phyloP scores from a whole-genome alignment of 73 alveolate species.

The Urostyla sp. region DNA sequence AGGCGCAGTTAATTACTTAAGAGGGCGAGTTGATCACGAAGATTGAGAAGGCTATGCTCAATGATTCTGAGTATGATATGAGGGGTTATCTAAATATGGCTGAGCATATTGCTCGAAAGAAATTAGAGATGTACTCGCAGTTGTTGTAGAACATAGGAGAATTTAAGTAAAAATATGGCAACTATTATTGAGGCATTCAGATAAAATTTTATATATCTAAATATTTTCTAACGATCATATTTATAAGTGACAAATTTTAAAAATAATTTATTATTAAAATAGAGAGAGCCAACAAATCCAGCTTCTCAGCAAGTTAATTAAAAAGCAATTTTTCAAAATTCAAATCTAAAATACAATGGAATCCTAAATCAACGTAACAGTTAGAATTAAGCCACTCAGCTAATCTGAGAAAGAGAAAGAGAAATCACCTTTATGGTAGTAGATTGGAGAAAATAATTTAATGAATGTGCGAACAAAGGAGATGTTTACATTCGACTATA shows the following conservation, averaged over 20 bases:
- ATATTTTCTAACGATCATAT: not conserved
- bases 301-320: not conserved
- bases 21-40: conserved; percentile 94
- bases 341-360: conserved; percentile 57
- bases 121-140: conserved; percentile 34
- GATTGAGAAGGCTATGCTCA: conserved; percentile 88
- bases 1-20: conserved; percentile 93
- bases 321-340: conserved; percentile 30
- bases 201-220: not conserved
- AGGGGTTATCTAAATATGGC: conserved; percentile 48
- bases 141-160: conserved; percentile 20
- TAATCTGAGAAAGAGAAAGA: conserved; percentile 41
- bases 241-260: not conserved
- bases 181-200: not conserved
- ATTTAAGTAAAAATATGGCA: not conserved
- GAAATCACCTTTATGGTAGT: conserved; percentile 53
- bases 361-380: conserved; percentile 66
- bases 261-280: not conserved
- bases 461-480: conserved; percentile 82
- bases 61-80: conserved; percentile 88
- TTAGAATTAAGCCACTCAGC: conserved; percentile 68
- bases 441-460: conserved; percentile 69
- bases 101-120: conserved; percentile 42
- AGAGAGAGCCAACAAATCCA: conserved; percentile 15
- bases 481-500: conserved; percentile 79